A percentile compares a stretch with the other conserved stretches of the same genome.
phyloP scores from a whole-genome alignment of 805 yeast species.

The Sugiyamaella chiloensis region DNA sequence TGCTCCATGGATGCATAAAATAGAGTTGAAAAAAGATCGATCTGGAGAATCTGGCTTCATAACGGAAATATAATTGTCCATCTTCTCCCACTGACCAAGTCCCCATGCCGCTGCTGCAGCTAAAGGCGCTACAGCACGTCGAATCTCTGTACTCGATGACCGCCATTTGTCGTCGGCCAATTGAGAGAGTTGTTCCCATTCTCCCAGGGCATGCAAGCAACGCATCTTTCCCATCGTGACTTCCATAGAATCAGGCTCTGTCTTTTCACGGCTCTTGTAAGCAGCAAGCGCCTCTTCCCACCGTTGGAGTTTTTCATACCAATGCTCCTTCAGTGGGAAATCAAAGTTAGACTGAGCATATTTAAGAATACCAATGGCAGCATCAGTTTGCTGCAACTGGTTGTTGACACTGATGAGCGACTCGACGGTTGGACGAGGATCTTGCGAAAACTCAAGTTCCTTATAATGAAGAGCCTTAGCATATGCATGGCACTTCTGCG shows the following conservation, averaged over 20 bases:
- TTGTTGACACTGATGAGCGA: conserved; percentile 88
- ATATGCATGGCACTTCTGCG: conserved; percentile 93
- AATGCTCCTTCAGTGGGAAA: conserved; percentile 88
- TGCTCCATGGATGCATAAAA: conserved; percentile 78
- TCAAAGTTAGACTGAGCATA: conserved; percentile 59
- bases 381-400: conserved; percentile 93
- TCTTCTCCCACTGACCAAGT: conserved; percentile 91
- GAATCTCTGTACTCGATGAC: conserved; percentile 63
- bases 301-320: conserved; percentile 95
- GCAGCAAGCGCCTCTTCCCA: conserved; percentile 98
- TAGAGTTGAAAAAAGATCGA: conserved; percentile 90
- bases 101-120: conserved; percentile 99
- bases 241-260: conserved; percentile 63
- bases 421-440: conserved; percentile 88
- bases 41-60: conserved; percentile 94
- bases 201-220: conserved; percentile 96
- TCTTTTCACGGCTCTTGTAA: conserved; percentile 69
- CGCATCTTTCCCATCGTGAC: conserved; percentile 97
- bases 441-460: conserved; percentile 90
- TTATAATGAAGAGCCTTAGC: conserved; percentile 96
- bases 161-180: conserved; percentile 86
- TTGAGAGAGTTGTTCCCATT: conserved; percentile 90
- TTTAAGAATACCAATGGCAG: conserved; percentile 93
- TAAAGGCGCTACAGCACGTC: conserved; percentile 86
- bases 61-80: conserved; percentile 85